Conservation (phyloP, 2,329 filamentous ascomycete species). For the Lachnum nothofagi region DNA sequence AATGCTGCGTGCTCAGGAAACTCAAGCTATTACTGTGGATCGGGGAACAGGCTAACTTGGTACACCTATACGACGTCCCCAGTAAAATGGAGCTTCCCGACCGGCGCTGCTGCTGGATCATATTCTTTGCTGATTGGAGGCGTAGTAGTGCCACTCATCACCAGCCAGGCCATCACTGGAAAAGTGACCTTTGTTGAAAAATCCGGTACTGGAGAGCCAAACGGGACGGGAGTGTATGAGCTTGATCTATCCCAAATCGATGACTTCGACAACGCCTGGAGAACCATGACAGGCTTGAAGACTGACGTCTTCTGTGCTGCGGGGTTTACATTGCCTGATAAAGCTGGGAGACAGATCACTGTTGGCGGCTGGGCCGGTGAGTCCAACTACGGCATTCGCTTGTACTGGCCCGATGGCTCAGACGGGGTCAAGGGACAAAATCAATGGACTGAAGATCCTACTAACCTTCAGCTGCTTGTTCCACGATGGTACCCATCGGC, state of each 20-base stretch:
- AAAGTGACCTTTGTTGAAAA: conserved; percentile 61
- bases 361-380: conserved; percentile 63
- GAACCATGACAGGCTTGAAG: conserved; percentile 54
- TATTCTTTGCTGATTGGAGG: conserved; percentile 59
- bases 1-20: conserved; percentile 17
- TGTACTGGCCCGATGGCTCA: conserved; percentile 57
- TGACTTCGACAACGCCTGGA: conserved; percentile 53
- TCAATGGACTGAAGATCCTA: conserved; percentile 59
- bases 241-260: conserved; percentile 52
- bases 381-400: conserved; percentile 56
- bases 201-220: conserved; percentile 50
- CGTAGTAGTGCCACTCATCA: conserved; percentile 58
- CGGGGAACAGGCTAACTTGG: conserved; percentile 18
- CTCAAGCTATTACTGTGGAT: conserved; percentile 15
- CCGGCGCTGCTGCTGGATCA: conserved; percentile 47
- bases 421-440: conserved; percentile 52
- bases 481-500: conserved; percentile 61
- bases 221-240: conserved; percentile 63
- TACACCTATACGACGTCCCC: conserved; percentile 14
- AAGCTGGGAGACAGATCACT: conserved; percentile 58
- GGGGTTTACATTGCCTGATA: conserved; percentile 59
- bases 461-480: conserved; percentile 48
- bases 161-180: conserved; percentile 52
- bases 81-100: conserved; percentile 45
- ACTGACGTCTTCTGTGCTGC: conserved; percentile 66